Evolutionary conservation across 1,139 yeast genomes (phyloP).

Genomic region (Magnusiomyces clavatus): DNA sequence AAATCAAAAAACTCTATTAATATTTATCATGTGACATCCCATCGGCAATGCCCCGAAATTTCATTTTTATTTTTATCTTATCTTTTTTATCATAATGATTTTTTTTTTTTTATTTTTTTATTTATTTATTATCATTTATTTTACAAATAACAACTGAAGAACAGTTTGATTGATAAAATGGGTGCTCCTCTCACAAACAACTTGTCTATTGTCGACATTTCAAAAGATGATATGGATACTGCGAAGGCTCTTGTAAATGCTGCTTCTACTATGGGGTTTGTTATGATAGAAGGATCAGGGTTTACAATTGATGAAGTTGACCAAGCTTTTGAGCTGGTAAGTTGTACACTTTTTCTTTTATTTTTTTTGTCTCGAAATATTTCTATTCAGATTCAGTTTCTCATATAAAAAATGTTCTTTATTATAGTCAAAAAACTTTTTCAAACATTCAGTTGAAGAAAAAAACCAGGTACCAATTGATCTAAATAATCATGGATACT

Average conservation of each 20-base stretch:
- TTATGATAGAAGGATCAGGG: constrained; percentile 66
- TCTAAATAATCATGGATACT: constrained; percentile 54
- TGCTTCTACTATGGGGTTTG: constrained; percentile 61
- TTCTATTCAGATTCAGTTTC: background rate
- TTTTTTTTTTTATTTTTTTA: background rate
- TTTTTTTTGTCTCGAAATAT: constrained; percentile 1
- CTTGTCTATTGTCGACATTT: constrained; percentile 39
- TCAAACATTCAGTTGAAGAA: constrained; percentile 43
- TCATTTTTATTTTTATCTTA: background rate
- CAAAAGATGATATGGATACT: constrained; percentile 38
- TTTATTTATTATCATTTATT: background rate
- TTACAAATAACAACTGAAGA: background rate
- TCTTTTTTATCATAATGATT: background rate
- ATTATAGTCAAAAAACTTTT: constrained; percentile 43
- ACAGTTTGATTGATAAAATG: background rate
- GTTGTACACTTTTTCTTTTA: constrained; percentile 22
- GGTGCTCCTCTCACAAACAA: background rate
- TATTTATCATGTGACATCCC: background rate
- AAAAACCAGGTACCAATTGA: constrained; percentile 45
- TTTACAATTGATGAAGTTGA: constrained; percentile 54
- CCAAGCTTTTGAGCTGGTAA: constrained; percentile 39
- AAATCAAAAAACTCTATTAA: too few species aligned
- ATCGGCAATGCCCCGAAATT: background rate
- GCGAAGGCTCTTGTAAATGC: constrained; percentile 53
- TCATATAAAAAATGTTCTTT: background rate